phyloP scores from a whole-genome alignment of 164 flowering plant genomes.

The Berberis vulgaris region DNA sequence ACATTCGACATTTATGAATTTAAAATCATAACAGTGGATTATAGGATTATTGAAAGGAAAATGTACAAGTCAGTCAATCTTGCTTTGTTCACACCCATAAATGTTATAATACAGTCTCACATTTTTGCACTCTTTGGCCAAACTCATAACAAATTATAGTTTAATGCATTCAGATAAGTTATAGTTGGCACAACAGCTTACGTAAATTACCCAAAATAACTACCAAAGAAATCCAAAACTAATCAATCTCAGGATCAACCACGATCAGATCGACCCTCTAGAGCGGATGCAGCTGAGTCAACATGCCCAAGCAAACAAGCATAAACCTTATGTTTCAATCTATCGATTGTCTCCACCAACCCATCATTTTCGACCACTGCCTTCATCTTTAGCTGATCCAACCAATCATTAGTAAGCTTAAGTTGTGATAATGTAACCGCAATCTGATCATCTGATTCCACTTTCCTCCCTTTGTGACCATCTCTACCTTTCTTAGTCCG shows the following conservation, averaged over 20 bases:
- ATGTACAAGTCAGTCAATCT: too few species aligned
- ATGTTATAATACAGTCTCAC: too few species aligned
- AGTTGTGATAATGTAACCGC: constrained; percentile 67
- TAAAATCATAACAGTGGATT: too few species aligned
- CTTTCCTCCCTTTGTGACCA: constrained; percentile 8
- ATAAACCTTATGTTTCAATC: constrained; percentile 68
- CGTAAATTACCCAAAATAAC: too few species aligned
- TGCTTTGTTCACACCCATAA: too few species aligned
- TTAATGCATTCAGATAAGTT: too few species aligned
- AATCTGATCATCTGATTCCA: constrained; percentile 46
- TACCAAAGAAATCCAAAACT: too few species aligned
- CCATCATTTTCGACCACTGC: constrained; percentile 26
- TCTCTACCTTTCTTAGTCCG: constrained; percentile 42
- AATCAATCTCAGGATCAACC: background rate
- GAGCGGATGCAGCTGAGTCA: constrained; percentile 73
- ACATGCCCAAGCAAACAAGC: constrained; percentile 68
- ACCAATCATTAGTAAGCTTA: constrained; percentile 77
- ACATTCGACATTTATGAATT: too few species aligned
- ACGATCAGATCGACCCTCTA: constrained; percentile 42
- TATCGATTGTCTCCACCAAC: constrained; percentile 32
- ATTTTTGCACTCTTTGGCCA: too few species aligned
- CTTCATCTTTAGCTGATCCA: constrained; percentile 36
- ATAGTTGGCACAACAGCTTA: too few species aligned
- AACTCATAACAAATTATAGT: too few species aligned
- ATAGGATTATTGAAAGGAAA: too few species aligned